Base-by-base conservation (phyloP, 2,329 filamentous ascomycete genomes). In the Orbilia blumenaviensis region DNA sequence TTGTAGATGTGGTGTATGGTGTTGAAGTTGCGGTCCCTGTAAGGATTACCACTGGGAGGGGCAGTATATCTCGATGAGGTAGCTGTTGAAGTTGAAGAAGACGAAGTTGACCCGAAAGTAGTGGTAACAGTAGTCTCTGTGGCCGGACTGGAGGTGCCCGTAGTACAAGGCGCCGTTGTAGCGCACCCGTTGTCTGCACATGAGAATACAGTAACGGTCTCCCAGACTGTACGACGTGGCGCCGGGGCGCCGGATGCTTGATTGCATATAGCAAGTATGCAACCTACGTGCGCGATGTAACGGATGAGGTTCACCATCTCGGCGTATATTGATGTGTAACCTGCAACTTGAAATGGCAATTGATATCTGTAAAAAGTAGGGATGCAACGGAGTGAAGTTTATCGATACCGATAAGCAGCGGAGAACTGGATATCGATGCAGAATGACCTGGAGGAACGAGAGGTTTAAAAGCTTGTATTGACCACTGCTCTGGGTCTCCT, bases 1-100 rank as follows among this genome's bases (percentile, higher is more conserved):
- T 83, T 83, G 80, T 84, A 84, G 71, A 84, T 83, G 42, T 77
- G 76, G 36, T 81, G 80, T 54, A 84, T 81, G 21, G 83, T 84
- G 44, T 81, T 78, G 74, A 82, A 79, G 74, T 84, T 84, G 73
- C 83, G 82, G 14, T 75, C 56, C 18, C 71, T 16, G 21, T 63
- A 63, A 0, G 63, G 54, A 25, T 68, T 67, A 6, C 62, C 46
- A 5, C 18, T 48, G 12, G 67, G 58, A 18, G 71, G 69, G 1
- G 61, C 38, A 7, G 62, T 54, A 9, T 44, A 68, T 14, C 36
- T 50, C 2, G 54, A 54, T 16, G 69, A 61, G n/a, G 42, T 38
- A 6, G 61, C 14, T 23, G 38, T 44, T 3, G 62, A 61, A 18
- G 69, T 67, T 7, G 54, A 67, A 6, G 69, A 66, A 2, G 60